Base-by-base conservation (phyloP, 2,329 filamentous ascomycete genomes). In the Fusarium longipes region DNA sequence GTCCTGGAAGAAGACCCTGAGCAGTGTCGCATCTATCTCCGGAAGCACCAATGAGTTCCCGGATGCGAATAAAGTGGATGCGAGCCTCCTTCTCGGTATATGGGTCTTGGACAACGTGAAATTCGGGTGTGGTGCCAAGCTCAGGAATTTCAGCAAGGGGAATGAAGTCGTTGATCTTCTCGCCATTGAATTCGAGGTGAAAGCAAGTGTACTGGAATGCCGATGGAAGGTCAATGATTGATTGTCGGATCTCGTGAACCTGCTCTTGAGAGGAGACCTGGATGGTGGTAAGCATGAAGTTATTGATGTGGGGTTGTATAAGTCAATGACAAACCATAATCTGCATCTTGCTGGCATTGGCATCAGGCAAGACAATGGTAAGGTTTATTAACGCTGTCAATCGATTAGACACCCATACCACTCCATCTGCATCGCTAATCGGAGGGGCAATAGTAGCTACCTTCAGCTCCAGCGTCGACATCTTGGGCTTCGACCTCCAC, bases 191-290 rank as follows among this genome's bases (percentile, higher is more conserved):
- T 82, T 98, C 94, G 74, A 99, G 89, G 81, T 99, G 96, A 83
- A 99, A 99, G 84, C 96, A 99, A 52, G 96, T 97, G 83, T 97
- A 97, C 80, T 97, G 93, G 82, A 97, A 96, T 50, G 95, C 96
- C 62, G 91, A 86, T 7, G 96, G 96, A 48, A 93, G 86, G 80
- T 99, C 96, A 81, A 97, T 93, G 77, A 99, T 92, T 65, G 94
- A 95, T 81, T 98, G 96, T 70, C 96, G 92, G 73, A 99, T 90
- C 83, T 99, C 96, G 80, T 98, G 96, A 64, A 98, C 91, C 79
- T 97, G 95, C 82, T 99, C 96, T 84, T 97, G 92, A 70, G 90
- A 90, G 39, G 93, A 95, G 57, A 97, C 92, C 92, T 96, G 73
- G 30, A 42, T 25, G 20, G 33, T 61, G 32, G 51, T 74, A 40